Percentiles rank a stretch among this genome's conserved stretches.
Evolutionary conservation across 805 yeast species (phyloP).

Genomic region (Torulaspora franciscae): DNA sequence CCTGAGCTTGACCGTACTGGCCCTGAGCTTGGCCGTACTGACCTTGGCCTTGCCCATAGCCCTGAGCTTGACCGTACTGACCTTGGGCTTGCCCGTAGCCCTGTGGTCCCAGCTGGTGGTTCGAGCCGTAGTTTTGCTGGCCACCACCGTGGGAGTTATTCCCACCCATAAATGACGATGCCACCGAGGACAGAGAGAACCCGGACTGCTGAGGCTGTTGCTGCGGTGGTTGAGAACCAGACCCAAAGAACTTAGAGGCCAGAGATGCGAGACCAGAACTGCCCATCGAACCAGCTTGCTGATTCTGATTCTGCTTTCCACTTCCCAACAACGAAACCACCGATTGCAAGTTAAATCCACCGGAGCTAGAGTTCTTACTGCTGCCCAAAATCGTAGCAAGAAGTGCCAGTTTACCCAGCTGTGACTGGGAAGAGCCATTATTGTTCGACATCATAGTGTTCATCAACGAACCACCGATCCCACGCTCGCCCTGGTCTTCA

Average conservation of each 20-base stretch:
- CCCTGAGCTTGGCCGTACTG: not conserved
- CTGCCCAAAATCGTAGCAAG: conserved; percentile 24
- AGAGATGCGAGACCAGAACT: conserved; percentile 23
- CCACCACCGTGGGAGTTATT: conserved; percentile 1
- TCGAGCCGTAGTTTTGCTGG: not conserved
- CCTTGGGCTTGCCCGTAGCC: conserved; percentile 1
- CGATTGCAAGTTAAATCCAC: conserved; percentile 22
- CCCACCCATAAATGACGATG: conserved; percentile 15
- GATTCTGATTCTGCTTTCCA: conserved; percentile 6
- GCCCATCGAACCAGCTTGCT: conserved; percentile 16
- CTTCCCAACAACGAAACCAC: conserved; percentile 23
- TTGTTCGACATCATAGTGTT: conserved; percentile 20
- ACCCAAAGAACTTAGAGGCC: conserved; percentile 27
- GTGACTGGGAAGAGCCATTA: conserved; percentile 27
- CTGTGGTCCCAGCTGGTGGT: not conserved
- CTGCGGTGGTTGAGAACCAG: conserved; percentile 8
- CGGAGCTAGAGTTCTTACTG: conserved; percentile 10
- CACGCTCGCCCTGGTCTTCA: conserved; percentile 20
- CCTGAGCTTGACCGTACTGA: not conserved
- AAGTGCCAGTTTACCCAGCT: conserved; percentile 31
- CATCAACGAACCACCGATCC: conserved; percentile 22
- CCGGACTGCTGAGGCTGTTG: conserved; percentile 12
- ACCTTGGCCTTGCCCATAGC: not conserved
- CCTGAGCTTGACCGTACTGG: not conserved
- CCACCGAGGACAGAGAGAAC: conserved; percentile 23